Base-by-base conservation (phyloP, 495 filamentous ascomycete genomes). In the Aspergillus ostianus region DNA sequence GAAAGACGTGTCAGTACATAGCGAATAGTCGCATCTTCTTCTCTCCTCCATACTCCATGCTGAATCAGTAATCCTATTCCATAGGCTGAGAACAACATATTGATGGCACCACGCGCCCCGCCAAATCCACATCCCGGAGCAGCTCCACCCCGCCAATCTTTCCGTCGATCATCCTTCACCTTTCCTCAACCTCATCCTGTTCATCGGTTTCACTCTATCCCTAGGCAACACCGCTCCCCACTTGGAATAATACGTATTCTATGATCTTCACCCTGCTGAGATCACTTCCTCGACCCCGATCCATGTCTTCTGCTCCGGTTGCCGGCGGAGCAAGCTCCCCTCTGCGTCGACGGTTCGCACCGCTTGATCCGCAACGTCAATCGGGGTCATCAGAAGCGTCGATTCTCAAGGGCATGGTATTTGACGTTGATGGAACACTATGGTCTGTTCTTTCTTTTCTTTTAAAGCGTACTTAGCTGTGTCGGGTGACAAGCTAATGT, bases 381-480 rank as follows among this genome's bases (percentile, higher is more conserved):
- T 63, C 60, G 18, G 59, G 55, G 29, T 27, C 67, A 20, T 30
- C 67, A 20, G 66, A 72, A 57, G 76, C 77, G 12, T 88, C 87
- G 44, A 79, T 73, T 53, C 73, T 98, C 52, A 84, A 87, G 64
- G 93, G 93, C 1, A 83, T 98, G 7, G 85, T 97, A 30, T 98
- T 98, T 72, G 93, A 98, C 76, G 90, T 98, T 32, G 93, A 98
- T 72, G 93, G 93, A 6, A 98, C 93, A 20, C 71, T 98, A 51
- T 96, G 90, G 93, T 93, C 80, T 84, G 80, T 46, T 27, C n/a
- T 23, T 18, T 4, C 17, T 18, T 12, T 9, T 29, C 13, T 27
- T 56, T 15, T 17, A 3, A 26, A 26, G 4, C 12, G 2, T 53
- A 15, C 26, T 5, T 53, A 15, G 36, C 7, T 4, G 30, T 32